These are phyloP conservation scores for Aspergillus flavus DNA, from an alignment of 2,329 filamentous ascomycete genomes.

Conservation along the genomic window DNA sequence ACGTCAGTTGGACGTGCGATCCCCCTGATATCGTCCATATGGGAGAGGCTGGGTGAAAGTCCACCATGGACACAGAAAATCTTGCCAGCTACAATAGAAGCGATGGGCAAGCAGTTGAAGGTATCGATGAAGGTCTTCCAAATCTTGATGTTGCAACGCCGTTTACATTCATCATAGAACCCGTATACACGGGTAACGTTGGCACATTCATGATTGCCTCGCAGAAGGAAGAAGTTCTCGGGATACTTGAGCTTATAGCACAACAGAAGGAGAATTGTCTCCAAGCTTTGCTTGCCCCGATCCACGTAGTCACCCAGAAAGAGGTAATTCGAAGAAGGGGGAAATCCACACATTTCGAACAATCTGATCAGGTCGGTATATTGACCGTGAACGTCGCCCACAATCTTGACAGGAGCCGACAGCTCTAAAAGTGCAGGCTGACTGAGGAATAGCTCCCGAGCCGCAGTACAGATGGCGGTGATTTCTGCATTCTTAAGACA, in stretches of 20 bases:
- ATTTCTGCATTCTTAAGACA: conserved; percentile 98
- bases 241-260: conserved; percentile 98
- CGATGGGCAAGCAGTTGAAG: conserved; percentile 94
- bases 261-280: conserved; percentile 88
- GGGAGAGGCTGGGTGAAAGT: conserved; percentile 83
- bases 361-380: conserved; percentile 95
- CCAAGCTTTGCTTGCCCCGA: conserved; percentile 90
- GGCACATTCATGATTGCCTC: conserved; percentile 95
- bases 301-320: conserved; percentile 97
- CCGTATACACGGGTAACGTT: conserved; percentile 95
- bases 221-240: conserved; percentile 93
- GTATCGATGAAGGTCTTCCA: conserved; percentile 98
- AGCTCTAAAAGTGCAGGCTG: conserved; percentile 92
- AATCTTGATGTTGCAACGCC: conserved; percentile 92
- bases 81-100: conserved; percentile 94
- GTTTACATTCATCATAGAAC: conserved; percentile 98
- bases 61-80: conserved; percentile 98
- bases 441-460: conserved; percentile 83
- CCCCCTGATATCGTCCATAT: conserved; percentile 98
- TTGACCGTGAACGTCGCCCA: conserved; percentile 94
- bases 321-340: conserved; percentile 86
- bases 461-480: conserved; percentile 85
- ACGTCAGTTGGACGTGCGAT: conserved; percentile 96
- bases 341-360: conserved; percentile 99
- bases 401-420: conserved; percentile 94